Conservation (phyloP, 2,329 filamentous ascomycete genomes). For the Hypoxylon sp. region DNA sequence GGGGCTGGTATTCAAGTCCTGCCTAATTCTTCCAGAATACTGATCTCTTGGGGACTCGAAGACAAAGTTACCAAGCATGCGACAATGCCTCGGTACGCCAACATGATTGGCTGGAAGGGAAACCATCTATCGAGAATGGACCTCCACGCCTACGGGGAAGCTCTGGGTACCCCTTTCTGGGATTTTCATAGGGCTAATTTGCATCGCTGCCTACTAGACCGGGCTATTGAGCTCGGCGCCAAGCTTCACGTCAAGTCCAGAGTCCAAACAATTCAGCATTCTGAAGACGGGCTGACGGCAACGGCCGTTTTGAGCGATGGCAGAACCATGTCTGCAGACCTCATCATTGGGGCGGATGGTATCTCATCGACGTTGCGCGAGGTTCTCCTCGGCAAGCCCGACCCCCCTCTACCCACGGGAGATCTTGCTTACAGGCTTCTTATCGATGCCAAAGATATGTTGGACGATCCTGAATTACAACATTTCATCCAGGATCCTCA, state of each 20-base stretch:
- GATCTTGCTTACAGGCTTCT: slow-evolving; percentile 66
- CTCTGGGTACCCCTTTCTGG: slow-evolving; percentile 62
- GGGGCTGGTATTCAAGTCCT: slow-evolving; percentile 67
- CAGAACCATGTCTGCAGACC: slow-evolving; percentile 56
- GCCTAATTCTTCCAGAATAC: slow-evolving; percentile 62
- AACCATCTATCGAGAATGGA: slow-evolving; percentile 64
- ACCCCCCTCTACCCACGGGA: slow-evolving; percentile 64
- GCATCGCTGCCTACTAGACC: slow-evolving; percentile 62
- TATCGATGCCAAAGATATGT: slow-evolving; percentile 61
- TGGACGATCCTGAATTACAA: slow-evolving; percentile 62
- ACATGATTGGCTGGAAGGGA: slow-evolving; percentile 69
- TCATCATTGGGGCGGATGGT: slow-evolving; percentile 65
- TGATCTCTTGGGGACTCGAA: slow-evolving; percentile 65
- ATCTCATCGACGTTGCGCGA: slow-evolving; percentile 63
- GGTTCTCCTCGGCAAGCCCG: slow-evolving; percentile 60
- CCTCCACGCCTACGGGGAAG: slow-evolving; percentile 59
- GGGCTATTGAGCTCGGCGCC: slow-evolving; percentile 64
- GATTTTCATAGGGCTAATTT: slow-evolving; percentile 70
- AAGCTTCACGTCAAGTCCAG: slow-evolving; percentile 61
- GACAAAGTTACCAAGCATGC: slow-evolving; percentile 57
- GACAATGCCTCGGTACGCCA: slow-evolving; percentile 60
- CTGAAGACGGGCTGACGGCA: slow-evolving; percentile 52
- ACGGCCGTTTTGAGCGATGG: slow-evolving; percentile 60
- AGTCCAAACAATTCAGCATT: slow-evolving; percentile 60
- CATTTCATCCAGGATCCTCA: slow-evolving; percentile 63